Evolutionary conservation across 768 basidiomycete species (phyloP).

Genomic region (Rhizopogon rudus): DNA sequence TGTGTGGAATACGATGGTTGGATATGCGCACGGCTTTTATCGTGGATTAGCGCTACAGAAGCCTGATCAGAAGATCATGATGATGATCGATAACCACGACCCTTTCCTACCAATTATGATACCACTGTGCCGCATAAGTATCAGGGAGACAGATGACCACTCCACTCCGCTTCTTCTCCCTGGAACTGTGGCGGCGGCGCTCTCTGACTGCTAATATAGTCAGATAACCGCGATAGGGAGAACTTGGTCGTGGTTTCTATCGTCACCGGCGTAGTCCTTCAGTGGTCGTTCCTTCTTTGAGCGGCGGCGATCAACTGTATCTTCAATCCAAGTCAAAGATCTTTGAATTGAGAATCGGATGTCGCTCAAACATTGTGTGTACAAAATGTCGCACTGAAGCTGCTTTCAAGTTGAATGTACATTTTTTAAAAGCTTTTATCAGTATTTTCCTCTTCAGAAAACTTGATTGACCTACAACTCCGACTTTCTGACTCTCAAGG

Average conservation of each 20-base stretch:
- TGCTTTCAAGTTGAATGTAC: no score
- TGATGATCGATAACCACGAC: neutral
- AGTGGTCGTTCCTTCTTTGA: slow-evolving; percentile 18
- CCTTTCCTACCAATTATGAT: neutral
- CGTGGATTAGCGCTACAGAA: neutral
- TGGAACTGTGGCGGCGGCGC: slow-evolving; percentile 21
- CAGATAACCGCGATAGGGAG: slow-evolving; percentile 19
- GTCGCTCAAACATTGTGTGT: no score
- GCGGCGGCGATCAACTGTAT: slow-evolving; percentile 16
- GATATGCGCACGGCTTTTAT: neutral
- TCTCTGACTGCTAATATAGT: slow-evolving; percentile 1
- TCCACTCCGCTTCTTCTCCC: slow-evolving; percentile 48
- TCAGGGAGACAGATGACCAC: neutral
- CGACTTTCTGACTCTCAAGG: no score
- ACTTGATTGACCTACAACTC: no score
- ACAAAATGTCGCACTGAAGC: no score
- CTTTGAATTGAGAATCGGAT: no score
- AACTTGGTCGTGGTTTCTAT: slow-evolving; percentile 22
- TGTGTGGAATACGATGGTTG: no score
- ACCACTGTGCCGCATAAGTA: no score
- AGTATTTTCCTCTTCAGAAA: no score
- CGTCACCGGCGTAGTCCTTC: slow-evolving; percentile 18
- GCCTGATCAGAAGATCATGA: neutral
- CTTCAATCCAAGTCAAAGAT: slow-evolving; percentile 12
- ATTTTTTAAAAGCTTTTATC: no score